Percentiles rank a stretch among this genome's conserved stretches.
Conservation (phyloP, 495 filamentous ascomycete species). For the Penicillium tannophilum region DNA sequence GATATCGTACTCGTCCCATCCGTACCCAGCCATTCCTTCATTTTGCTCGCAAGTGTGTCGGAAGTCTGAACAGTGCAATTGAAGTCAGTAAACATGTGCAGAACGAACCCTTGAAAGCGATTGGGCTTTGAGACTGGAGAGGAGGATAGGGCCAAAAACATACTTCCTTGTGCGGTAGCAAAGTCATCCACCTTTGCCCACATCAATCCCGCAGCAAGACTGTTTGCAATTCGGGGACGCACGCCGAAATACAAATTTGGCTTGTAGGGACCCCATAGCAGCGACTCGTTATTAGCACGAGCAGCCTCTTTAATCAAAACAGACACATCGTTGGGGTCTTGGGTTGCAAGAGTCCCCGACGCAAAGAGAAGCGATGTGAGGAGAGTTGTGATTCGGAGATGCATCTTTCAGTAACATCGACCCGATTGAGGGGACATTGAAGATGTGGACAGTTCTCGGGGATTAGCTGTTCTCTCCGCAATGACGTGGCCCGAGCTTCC, state of each 20-base stretch:
- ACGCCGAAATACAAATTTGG: constrained; percentile 97
- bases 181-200: constrained; percentile 90
- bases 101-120: not conserved
- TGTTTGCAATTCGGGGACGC: constrained; percentile 82
- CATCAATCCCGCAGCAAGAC: constrained; percentile 80
- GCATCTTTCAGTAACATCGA: constrained; percentile 32
- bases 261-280: constrained; percentile 96
- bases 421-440: constrained; percentile 23
- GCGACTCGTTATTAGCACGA: constrained; percentile 72
- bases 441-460: constrained; percentile 13
- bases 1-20: constrained; percentile 95
- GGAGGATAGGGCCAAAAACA: constrained; percentile 32
- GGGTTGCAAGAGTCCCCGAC: constrained; percentile 34
- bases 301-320: constrained; percentile 45
- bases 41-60: constrained; percentile 96
- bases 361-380: constrained; percentile 35
- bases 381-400: constrained; percentile 30
- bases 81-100: constrained; percentile 2
- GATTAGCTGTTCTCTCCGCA: constrained; percentile 36
- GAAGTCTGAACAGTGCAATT: constrained; percentile 58
- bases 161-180: constrained; percentile 75
- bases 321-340: constrained; percentile 40
- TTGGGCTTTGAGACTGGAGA: not conserved
- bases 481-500: constrained; percentile 45
- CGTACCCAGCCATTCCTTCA: constrained; percentile 92